A percentile compares a stretch with the other conserved stretches of the same genome.
Evolutionary conservation across 306 rosid species (phyloP).

Genomic region (Gynostemma pentaphyllum): DNA sequence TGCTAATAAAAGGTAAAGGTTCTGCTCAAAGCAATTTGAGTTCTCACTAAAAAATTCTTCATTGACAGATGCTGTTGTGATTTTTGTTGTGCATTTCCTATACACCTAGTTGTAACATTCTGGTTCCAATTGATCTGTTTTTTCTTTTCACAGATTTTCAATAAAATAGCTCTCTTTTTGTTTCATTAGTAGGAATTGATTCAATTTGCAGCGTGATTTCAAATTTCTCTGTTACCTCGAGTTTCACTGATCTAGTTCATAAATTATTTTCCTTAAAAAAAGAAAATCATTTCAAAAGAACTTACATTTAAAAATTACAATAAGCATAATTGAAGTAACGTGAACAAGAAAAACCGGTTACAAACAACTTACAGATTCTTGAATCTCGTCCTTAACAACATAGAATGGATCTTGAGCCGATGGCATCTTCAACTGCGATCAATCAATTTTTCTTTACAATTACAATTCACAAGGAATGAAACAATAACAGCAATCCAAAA

Average conservation of each 20-base stretch:
- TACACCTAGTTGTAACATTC: not conserved
- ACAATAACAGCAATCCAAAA: not conserved
- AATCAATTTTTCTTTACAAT: not conserved
- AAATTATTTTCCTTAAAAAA: not conserved
- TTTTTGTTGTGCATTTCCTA: not conserved
- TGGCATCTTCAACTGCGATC: slow-evolving; percentile 44
- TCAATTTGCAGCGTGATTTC: not conserved
- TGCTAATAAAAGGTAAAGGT: not conserved
- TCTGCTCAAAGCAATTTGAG: not conserved
- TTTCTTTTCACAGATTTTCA: not conserved
- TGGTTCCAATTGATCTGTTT: not conserved
- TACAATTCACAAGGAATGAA: not conserved
- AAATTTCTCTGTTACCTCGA: not conserved
- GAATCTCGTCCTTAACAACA: slow-evolving; percentile 95
- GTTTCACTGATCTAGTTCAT: not conserved
- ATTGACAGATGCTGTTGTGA: not conserved
- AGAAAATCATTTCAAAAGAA: too few relatives aligned
- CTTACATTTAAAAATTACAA: not conserved
- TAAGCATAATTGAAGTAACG: not conserved
- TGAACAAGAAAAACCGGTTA: not conserved
- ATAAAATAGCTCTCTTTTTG: not conserved
- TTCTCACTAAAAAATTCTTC: not conserved
- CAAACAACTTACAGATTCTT: slow-evolving; percentile 68
- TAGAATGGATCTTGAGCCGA: slow-evolving; percentile 97
- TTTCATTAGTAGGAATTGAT: not conserved